Evolutionary conservation across 1,284 basidiomycete genomes (phyloP).

Genomic region (Ustilago cynodontis): DNA sequence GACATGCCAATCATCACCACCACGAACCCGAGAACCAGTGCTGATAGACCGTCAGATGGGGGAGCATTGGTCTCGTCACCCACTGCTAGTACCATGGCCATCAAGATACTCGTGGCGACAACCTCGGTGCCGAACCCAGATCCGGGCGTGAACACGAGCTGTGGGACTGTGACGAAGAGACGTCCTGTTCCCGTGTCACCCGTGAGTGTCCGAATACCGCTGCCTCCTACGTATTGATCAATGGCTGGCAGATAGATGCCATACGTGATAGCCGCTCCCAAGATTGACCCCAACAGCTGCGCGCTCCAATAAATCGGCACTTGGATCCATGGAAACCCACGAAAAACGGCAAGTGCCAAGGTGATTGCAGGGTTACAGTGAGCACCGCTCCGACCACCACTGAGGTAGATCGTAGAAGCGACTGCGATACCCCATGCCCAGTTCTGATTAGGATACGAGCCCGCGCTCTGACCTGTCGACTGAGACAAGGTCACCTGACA

Average conservation of each 20-base stretch:
- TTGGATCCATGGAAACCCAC: slow-evolving; percentile 83
- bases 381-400: slow-evolving; percentile 58
- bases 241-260: slow-evolving; percentile 83
- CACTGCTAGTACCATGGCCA: slow-evolving; percentile 53
- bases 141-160: slow-evolving; percentile 30
- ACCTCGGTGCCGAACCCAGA: slow-evolving; percentile 52
- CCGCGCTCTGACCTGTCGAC: slow-evolving; percentile 22
- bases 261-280: slow-evolving; percentile 79
- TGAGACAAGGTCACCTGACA: slow-evolving; percentile 59
- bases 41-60: slow-evolving; percentile 74
- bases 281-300: slow-evolving; percentile 80
- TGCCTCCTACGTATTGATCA: slow-evolving; percentile 78
- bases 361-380: slow-evolving; percentile 71
- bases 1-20: slow-evolving; percentile 75
- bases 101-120: slow-evolving; percentile 56
- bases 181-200: slow-evolving; percentile 74
- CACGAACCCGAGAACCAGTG: slow-evolving; percentile 74
- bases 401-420: slow-evolving; percentile 55
- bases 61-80: slow-evolving; percentile 71
- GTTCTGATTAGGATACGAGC: slow-evolving; percentile 49
- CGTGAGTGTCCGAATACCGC: slow-evolving; percentile 76
- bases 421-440: slow-evolving; percentile 62
- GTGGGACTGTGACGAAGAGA: slow-evolving; percentile 80
- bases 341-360: slow-evolving; percentile 77
- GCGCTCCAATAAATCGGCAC: slow-evolving; percentile 80